Evolutionary conservation across 352 stramenopile genomes (phyloP).

Genomic region (Phytophthora rubi): DNA sequence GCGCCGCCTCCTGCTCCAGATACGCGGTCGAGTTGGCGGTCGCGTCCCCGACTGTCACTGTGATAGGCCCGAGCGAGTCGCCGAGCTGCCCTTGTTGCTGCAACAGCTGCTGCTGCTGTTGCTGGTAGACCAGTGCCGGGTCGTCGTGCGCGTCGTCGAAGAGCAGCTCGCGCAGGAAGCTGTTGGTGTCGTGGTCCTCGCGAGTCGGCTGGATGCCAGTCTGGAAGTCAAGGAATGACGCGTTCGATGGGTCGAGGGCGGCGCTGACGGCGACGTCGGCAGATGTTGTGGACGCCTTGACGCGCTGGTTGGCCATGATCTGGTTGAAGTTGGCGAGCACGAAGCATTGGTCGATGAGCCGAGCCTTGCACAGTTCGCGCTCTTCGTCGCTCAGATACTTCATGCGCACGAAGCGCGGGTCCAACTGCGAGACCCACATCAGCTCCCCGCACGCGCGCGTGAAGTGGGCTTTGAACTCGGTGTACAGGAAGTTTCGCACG

Average conservation of each 20-base stretch:
- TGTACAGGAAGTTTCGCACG: conserved; percentile 45
- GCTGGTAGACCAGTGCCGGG: conserved; percentile 33
- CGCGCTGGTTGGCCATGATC: conserved; percentile 41
- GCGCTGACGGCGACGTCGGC: conserved; percentile 11
- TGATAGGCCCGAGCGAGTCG: conserved; percentile 11
- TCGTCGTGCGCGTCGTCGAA: conserved; percentile 58
- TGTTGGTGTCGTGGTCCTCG: conserved; percentile 58
- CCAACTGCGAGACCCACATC: conserved; percentile 59
- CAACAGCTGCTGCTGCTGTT: conserved; percentile 42
- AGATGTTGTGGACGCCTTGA: conserved; percentile 22
- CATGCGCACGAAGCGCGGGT: conserved; percentile 59
- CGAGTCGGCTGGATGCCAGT: conserved; percentile 29
- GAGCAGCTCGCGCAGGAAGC: conserved; percentile 51
- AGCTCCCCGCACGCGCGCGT: conserved; percentile 42
- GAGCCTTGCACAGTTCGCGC: conserved; percentile 47
- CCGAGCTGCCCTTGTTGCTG: conserved; percentile 33
- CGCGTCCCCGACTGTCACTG: conserved; percentile 10
- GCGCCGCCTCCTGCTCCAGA: conserved; percentile 42
- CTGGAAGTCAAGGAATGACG: conserved; percentile 50
- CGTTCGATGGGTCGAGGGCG: conserved; percentile 28
- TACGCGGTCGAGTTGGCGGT: conserved; percentile 18
- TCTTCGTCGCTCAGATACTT: conserved; percentile 54
- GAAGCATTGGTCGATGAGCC: conserved; percentile 48
- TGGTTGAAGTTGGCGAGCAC: conserved; percentile 49
- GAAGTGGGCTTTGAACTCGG: conserved; percentile 47